Evolutionary conservation across 495 filamentous ascomycete species (phyloP).

Genomic region (Penicillium flavigenum): DNA sequence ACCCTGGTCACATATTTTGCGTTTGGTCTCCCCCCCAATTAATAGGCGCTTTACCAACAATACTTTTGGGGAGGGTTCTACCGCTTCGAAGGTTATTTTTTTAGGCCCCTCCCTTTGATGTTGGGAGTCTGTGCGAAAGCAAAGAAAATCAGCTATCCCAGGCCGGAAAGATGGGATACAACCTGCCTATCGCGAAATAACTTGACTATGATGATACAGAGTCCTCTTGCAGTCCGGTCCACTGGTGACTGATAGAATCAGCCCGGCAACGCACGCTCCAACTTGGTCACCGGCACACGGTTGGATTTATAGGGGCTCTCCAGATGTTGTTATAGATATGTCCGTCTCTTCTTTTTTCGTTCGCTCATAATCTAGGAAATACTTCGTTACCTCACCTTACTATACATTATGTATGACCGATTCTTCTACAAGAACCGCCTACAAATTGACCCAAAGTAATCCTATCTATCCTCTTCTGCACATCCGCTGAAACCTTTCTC

Average conservation of each 20-base stretch:
- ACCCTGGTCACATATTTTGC: slow-evolving; percentile 3
- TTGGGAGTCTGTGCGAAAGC: slow-evolving; percentile 8
- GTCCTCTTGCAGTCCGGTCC: slow-evolving; percentile 13
- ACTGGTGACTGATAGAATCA: slow-evolving; percentile 19
- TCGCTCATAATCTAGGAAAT: background rate
- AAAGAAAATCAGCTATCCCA: background rate
- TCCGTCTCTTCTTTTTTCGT: background rate
- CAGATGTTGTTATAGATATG: slow-evolving; percentile 9
- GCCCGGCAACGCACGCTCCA: slow-evolving; percentile 25
- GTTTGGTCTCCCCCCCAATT: background rate
- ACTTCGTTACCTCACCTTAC: background rate
- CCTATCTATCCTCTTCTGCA: slow-evolving; percentile 1
- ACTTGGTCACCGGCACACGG: slow-evolving; percentile 16
- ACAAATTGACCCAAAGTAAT: background rate
- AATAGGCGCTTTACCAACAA: background rate
- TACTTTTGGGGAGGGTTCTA: background rate
- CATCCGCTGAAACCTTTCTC: background rate
- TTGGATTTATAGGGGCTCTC: slow-evolving; percentile 7
- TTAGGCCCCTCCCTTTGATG: background rate
- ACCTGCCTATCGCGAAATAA: slow-evolving; percentile 2
- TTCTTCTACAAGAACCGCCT: background rate
- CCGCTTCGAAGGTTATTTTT: background rate
- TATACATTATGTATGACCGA: background rate
- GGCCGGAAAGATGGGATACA: slow-evolving; percentile 9
- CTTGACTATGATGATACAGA: slow-evolving; percentile 1